Conservation (phyloP, 2,329 filamentous ascomycete species). For the Colletotrichum neosansevieriae region DNA sequence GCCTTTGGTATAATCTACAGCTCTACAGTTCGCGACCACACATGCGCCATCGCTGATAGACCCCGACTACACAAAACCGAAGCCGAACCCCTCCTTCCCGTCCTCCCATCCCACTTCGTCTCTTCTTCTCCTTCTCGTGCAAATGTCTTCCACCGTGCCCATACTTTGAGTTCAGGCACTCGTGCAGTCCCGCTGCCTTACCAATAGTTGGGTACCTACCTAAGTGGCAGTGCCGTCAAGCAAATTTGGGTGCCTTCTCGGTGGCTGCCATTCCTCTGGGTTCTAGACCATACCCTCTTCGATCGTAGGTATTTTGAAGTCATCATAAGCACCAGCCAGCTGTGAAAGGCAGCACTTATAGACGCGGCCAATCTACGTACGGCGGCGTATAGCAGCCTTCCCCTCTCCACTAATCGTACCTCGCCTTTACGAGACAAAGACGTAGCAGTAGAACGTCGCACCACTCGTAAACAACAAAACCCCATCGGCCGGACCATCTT, state of each 20-base stretch:
- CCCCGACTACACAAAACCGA: background rate
- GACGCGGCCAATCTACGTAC: slow-evolving; percentile 3
- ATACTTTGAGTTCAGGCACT: slow-evolving; percentile 34
- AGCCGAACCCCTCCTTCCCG: slow-evolving; percentile 18
- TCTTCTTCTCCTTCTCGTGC: slow-evolving; percentile 33
- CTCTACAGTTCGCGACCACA: background rate
- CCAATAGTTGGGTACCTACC: slow-evolving; percentile 1
- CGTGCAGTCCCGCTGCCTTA: slow-evolving; percentile 9
- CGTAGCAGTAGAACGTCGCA: slow-evolving; percentile 12
- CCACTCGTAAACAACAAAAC: slow-evolving; percentile 9
- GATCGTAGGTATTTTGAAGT: background rate
- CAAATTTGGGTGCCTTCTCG: background rate
- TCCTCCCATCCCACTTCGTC: slow-evolving; percentile 32
- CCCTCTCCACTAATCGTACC: slow-evolving; percentile 21
- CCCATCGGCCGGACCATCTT: slow-evolving; percentile 10
- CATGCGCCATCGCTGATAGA: background rate
- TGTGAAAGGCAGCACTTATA: slow-evolving; percentile 27
- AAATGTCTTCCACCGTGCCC: slow-evolving; percentile 30
- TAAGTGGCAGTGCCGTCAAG: slow-evolving; percentile 10
- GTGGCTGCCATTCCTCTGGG: background rate
- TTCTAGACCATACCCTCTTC: background rate
- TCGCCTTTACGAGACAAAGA: slow-evolving; percentile 29
- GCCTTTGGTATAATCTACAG: background rate
- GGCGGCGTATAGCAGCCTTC: background rate
- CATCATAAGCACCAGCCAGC: background rate